Evolutionary conservation across 345 rosid genomes (phyloP).

Genomic region (Euphorbia pulcherrima): DNA sequence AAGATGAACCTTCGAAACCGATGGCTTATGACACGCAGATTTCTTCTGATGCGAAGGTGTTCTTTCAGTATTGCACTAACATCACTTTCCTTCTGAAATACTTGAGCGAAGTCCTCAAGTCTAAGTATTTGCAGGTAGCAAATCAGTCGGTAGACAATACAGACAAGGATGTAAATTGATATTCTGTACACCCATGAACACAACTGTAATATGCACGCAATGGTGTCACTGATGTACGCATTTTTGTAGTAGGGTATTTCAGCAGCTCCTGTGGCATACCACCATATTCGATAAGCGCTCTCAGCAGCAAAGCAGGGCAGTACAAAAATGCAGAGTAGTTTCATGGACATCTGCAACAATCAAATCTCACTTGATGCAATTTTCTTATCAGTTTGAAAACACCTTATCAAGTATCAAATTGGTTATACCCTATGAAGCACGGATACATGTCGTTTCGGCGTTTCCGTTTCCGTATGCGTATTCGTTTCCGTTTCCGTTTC

Average conservation of each 20-base stretch:
- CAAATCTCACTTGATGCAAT: neutral
- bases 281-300: constrained; percentile 81
- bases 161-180: constrained; percentile 59
- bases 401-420: neutral
- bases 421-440: neutral
- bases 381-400: neutral
- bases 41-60: constrained; percentile 62
- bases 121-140: constrained; percentile 73
- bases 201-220: constrained; percentile 65
- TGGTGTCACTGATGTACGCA: constrained; percentile 41
- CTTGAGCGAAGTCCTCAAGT: constrained; percentile 69
- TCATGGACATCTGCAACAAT: constrained; percentile 61
- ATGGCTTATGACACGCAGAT: constrained; percentile 76
- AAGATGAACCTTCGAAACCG: constrained; percentile 69
- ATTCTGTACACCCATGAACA: constrained; percentile 79
- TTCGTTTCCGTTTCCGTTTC: too few relatives aligned
- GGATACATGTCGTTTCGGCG: too few relatives aligned
- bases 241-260: constrained; percentile 60
- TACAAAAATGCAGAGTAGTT: constrained; percentile 59
- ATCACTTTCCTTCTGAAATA: constrained; percentile 64
- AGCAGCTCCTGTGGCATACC: constrained; percentile 64
- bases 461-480: too few relatives aligned
- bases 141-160: constrained; percentile 58
- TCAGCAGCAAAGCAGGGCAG: constrained; percentile 67
- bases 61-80: constrained; percentile 58